Base-by-base conservation (phyloP, 352 stramenopile species). In the Peronospora farinosa region DNA sequence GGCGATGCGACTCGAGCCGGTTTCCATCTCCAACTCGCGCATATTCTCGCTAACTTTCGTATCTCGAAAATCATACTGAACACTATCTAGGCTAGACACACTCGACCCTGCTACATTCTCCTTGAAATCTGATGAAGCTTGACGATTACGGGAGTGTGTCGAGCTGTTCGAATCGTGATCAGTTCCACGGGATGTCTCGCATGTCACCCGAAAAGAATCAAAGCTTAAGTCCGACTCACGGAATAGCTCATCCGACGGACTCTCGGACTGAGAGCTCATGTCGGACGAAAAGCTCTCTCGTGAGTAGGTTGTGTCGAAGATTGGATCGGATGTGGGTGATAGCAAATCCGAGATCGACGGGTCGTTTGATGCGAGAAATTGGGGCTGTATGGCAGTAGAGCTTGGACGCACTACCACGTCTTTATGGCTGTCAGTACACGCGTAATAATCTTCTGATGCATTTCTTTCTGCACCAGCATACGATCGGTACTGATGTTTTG, bases 31-130 rank as follows among this genome's bases (percentile, higher is more conserved):
- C 33, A 64, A 73, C 21, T 53, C 57, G 54, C 65, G 40, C 47
- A 72, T 48, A 43, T 68, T 36, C 32, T 77, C 67, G 40, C 61
- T 74, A 3, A 60, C 67, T 13, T 56, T 63, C 2, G 63, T 76
- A 39, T 72, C 53, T 30, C 67, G 61, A 40, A 57, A 25, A 11
- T 41, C 51, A 30, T 66, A 68, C 47, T 57, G n/a, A 2, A 51
- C 35, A 9, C 45, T 58, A n/a, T 71, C 33, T 13, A 56, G 27
- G 13, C 55, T 69, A 16, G 60, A 65, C 15, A 60, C 38, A 31
- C 51, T 67, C 23, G 63, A 73, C 3, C 19, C 6, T 19, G 28
- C 10, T 23, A 9, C 9, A 13, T 33, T 32, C 5, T 56, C 47
- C 10, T 48, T 30, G 17, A 25, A 12, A 21, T 27, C 10, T 5